Percentiles rank a stretch among this genome's conserved stretches.
Conservation (phyloP, 2,329 filamentous ascomycete genomes). For the Epichloe bromicola region DNA sequence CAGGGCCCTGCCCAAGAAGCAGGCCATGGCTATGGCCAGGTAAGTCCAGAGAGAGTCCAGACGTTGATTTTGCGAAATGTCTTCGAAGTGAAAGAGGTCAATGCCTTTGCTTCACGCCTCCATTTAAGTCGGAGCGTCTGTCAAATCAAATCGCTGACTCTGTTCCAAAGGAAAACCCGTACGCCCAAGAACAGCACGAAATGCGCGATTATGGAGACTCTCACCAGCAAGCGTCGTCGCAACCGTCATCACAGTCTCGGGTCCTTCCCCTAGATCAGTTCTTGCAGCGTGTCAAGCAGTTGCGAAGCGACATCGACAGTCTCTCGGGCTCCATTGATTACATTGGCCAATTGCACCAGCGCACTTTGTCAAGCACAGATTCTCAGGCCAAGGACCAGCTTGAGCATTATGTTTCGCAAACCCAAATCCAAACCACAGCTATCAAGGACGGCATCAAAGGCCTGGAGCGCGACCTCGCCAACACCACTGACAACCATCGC, state of each 20-base stretch:
- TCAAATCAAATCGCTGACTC: neutral
- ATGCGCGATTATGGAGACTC: constrained; percentile 34
- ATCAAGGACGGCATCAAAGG: constrained; percentile 71
- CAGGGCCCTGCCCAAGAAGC: constrained; percentile 11
- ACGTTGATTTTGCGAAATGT: too few species aligned
- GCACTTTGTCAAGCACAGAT: constrained; percentile 54
- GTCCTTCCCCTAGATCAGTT: constrained; percentile 52
- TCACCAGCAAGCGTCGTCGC: constrained; percentile 18
- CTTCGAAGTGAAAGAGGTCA: too few species aligned
- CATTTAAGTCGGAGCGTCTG: neutral
- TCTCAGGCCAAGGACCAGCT: constrained; percentile 41
- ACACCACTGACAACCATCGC: constrained; percentile 46
- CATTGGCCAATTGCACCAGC: constrained; percentile 59
- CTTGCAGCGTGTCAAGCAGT: constrained; percentile 50
- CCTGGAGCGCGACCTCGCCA: constrained; percentile 56
- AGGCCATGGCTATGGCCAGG: constrained; percentile 9
- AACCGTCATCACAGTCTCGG: constrained; percentile 12
- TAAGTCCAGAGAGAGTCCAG: neutral
- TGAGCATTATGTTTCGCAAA: constrained; percentile 55
- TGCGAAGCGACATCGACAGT: constrained; percentile 54
- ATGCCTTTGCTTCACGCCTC: neutral
- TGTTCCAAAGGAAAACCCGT: neutral
- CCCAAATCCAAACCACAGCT: constrained; percentile 57
- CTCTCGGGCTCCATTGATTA: constrained; percentile 54
- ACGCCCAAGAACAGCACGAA: constrained; percentile 34